Conservation (phyloP, 495 filamentous ascomycete species). For the Zalerion maritima region DNA sequence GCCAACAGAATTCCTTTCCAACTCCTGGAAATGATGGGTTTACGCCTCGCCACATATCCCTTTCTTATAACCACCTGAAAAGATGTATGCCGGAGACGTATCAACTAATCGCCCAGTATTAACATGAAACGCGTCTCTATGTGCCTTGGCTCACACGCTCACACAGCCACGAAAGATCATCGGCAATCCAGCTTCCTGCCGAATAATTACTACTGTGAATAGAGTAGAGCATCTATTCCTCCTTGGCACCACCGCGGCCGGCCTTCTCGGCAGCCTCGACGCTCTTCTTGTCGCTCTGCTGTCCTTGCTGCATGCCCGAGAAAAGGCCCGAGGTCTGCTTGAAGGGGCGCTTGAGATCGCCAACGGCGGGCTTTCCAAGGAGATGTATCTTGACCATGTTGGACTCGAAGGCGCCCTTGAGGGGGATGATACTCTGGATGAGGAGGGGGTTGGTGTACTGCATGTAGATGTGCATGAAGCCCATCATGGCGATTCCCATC, state of each 20-base stretch:
- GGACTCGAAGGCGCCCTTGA: slow-evolving; percentile 87
- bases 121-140: too few relatives aligned
- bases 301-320: slow-evolving; percentile 48
- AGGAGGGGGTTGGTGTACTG: slow-evolving; percentile 98
- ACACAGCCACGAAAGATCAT: too few relatives aligned
- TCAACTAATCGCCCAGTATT: too few relatives aligned
- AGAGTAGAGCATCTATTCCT: slow-evolving; percentile 74
- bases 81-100: too few relatives aligned
- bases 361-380: slow-evolving; percentile 75
- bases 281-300: slow-evolving; percentile 93
- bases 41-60: too few relatives aligned
- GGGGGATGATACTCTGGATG: slow-evolving; percentile 95
- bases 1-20: too few relatives aligned
- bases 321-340: slow-evolving; percentile 75
- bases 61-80: too few relatives aligned
- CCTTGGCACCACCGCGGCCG: slow-evolving; percentile 75
- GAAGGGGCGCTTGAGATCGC: slow-evolving; percentile 90
- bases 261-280: slow-evolving; percentile 77
- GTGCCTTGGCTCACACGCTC: too few relatives aligned
- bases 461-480: slow-evolving; percentile 94
- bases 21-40: too few relatives aligned
- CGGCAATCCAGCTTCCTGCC: too few relatives aligned
- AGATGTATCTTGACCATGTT: slow-evolving; percentile 93
- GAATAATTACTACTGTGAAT: too few relatives aligned
- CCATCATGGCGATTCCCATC: slow-evolving; percentile 97